phyloP scores from a whole-genome alignment of 257 asterid genomes.

The Perilla frutescens region DNA sequence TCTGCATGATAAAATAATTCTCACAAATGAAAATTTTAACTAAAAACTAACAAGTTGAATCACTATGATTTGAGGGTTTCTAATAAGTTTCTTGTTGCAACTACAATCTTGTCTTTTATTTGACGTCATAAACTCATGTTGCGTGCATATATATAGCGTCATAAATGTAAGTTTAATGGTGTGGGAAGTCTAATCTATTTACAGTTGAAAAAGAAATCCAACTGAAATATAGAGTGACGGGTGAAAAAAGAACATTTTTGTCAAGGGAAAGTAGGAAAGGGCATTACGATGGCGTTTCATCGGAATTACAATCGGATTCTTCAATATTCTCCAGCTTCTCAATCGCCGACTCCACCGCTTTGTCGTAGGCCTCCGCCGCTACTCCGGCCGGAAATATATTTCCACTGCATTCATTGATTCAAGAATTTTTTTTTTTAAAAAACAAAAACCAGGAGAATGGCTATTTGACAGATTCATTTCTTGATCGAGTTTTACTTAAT shows the following conservation, averaged over 20 bases:
- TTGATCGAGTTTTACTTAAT: background rate
- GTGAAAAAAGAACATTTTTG: background rate
- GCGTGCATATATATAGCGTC: background rate
- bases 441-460: too few relatives aligned
- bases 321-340: constrained; percentile 48
- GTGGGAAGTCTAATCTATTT: background rate
- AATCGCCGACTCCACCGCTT: constrained; percentile 81
- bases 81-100: too few relatives aligned
- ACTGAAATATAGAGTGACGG: background rate
- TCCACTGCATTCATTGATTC: constrained; percentile 51
- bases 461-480: background rate
- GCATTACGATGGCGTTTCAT: constrained; percentile 51
- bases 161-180: background rate
- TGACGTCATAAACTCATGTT: background rate
- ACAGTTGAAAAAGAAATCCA: background rate
- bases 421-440: too few relatives aligned
- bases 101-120: too few relatives aligned
- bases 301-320: constrained; percentile 41
- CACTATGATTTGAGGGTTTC: too few relatives aligned
- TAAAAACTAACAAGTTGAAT: background rate
- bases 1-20: constrained; percentile 37
- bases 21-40: background rate
- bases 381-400: constrained; percentile 76
- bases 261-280: background rate
- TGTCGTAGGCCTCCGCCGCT: constrained; percentile 72